Conservation (phyloP, 179 eudicot genomes). For the Pouteria campechiana region DNA sequence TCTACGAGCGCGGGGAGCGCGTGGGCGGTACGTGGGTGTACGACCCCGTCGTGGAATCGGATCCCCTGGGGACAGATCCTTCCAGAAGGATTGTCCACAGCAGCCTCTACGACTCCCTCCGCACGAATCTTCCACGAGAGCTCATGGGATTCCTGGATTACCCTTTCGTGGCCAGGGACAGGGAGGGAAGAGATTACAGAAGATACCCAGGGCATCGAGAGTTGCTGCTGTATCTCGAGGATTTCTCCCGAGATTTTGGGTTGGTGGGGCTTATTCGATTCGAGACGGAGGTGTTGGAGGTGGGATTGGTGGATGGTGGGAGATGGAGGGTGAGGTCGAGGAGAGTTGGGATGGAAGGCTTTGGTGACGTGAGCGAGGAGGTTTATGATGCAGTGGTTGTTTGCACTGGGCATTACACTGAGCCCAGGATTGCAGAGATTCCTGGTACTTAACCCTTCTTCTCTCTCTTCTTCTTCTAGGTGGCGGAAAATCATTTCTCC, state of each 20-base stretch:
- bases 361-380: slow-evolving; percentile 24
- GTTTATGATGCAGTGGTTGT: slow-evolving; percentile 82
- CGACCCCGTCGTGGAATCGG: slow-evolving; percentile 50
- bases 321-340: slow-evolving; percentile 46
- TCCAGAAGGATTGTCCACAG: slow-evolving; percentile 42
- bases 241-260: slow-evolving; percentile 43
- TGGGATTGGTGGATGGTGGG: slow-evolving; percentile 31
- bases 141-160: slow-evolving; percentile 69
- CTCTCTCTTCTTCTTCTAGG: not conserved
- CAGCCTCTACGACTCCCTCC: slow-evolving; percentile 68
- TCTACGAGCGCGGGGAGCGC: slow-evolving; percentile 43
- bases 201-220: slow-evolving; percentile 74
- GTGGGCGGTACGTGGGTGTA: slow-evolving; percentile 85
- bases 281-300: slow-evolving; percentile 42
- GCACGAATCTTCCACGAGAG: slow-evolving; percentile 78
- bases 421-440: slow-evolving; percentile 67
- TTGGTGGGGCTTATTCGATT: slow-evolving; percentile 47
- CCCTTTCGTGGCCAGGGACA: slow-evolving; percentile 40
- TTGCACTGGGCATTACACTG: slow-evolving; percentile 81
- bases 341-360: slow-evolving; percentile 11
- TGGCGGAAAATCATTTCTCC: no score
- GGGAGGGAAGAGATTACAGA: slow-evolving; percentile 42
- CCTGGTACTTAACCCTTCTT: slow-evolving; percentile 32
- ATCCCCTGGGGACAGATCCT: slow-evolving; percentile 64
- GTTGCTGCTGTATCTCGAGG: slow-evolving; percentile 70